Conservation (phyloP, 257 asterid species). For the Solanum chilense region DNA sequence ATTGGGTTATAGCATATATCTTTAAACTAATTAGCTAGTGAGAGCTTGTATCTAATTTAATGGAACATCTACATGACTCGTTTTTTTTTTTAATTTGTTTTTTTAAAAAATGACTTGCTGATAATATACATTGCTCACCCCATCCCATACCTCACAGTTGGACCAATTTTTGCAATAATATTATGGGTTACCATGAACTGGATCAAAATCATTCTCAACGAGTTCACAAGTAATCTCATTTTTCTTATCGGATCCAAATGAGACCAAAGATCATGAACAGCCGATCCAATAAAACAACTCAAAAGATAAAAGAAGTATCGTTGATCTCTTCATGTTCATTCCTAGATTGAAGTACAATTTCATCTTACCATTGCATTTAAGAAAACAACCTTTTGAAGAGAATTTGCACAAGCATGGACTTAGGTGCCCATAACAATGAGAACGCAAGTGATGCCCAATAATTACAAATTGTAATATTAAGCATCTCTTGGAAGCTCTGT, state of each 20-base stretch:
- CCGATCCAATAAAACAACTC: not conserved
- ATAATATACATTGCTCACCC: not conserved
- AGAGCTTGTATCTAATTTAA: not conserved
- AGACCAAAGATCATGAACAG: no score
- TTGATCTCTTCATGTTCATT: not conserved
- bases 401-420: not conserved
- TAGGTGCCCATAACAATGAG: not conserved
- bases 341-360: not conserved
- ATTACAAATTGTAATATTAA: not conserved
- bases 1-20: not conserved
- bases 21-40: not conserved
- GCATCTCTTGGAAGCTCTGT: not conserved
- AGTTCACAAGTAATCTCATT: not conserved
- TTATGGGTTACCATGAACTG: not conserved
- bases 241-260: no score
- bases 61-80: not conserved
- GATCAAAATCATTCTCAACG: no score
- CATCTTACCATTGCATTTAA: not conserved
- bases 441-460: not conserved
- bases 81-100: no score
- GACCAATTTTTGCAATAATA: not conserved
- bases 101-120: not conserved
- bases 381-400: not conserved
- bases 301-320: no score
- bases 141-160: not conserved